These are phyloP conservation scores for Saprolegnia diclina DNA, from an alignment of 352 stramenopile genomes.

Conservation along the genomic window DNA sequence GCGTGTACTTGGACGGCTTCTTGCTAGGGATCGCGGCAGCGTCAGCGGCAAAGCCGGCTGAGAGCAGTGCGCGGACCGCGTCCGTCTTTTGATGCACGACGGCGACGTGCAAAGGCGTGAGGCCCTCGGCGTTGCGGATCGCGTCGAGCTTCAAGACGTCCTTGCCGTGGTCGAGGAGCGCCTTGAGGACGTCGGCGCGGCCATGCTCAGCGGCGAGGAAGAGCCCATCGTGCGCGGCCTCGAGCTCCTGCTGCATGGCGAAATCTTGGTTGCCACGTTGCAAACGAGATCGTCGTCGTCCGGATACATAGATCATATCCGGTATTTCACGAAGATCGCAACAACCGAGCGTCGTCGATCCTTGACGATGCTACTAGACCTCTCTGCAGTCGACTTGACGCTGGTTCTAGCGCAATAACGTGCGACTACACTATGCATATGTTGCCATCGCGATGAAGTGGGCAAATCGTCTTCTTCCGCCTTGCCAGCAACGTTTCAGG, in stretches of 20 bases:
- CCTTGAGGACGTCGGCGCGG: constrained; percentile 79
- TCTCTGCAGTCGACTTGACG: too few relatives aligned
- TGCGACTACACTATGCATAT: too few relatives aligned
- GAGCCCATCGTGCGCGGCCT: constrained; percentile 71
- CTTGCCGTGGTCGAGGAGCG: constrained; percentile 60
- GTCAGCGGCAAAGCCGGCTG: constrained; percentile 65
- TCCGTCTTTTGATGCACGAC: constrained; percentile 69
- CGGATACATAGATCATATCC: not conserved
- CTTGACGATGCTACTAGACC: too few relatives aligned
- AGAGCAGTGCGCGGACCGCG: constrained; percentile 67
- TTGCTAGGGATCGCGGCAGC: constrained; percentile 27
- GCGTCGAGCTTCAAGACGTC: constrained; percentile 49
- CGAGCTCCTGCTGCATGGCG: constrained; percentile 30
- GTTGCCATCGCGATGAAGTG: too few relatives aligned
- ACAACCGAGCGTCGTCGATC: too few relatives aligned
- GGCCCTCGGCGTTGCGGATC: constrained; percentile 53
- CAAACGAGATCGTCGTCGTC: not conserved
- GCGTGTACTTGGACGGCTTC: constrained; percentile 19
- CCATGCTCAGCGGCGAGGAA: constrained; percentile 78
- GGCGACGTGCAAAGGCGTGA: constrained; percentile 71
- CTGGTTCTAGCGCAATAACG: too few relatives aligned
- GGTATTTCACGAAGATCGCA: not conserved
- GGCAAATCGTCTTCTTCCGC: too few relatives aligned
- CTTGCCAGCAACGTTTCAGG: too few relatives aligned
- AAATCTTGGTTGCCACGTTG: not conserved